Conservation (phyloP, 1,284 basidiomycete genomes). For the Puccinia horiana region DNA sequence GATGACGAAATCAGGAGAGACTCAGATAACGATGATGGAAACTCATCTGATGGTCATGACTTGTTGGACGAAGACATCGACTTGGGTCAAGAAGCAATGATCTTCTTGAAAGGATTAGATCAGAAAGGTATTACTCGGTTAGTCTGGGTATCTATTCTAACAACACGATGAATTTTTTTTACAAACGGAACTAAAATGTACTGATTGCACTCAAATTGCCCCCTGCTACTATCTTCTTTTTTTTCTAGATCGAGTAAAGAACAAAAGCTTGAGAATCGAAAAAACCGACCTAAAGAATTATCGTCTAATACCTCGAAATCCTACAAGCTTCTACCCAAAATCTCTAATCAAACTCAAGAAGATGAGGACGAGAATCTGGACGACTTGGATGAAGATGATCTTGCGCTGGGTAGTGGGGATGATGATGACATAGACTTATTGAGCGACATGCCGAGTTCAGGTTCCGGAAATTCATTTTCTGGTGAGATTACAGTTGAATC, state of each 20-base stretch:
- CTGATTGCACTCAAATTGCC: not conserved
- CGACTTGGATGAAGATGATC: constrained; percentile 46
- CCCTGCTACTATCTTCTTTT: not conserved
- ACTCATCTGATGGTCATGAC: not conserved
- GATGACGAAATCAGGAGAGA: not conserved
- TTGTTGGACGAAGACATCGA: constrained; percentile 34
- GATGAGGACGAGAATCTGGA: constrained; percentile 41
- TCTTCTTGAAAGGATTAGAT: constrained; percentile 44
- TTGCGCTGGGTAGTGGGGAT: constrained; percentile 30
- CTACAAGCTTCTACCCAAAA: constrained; percentile 42
- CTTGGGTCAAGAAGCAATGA: constrained; percentile 7
- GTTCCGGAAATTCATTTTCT: constrained; percentile 8
- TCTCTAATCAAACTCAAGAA: constrained; percentile 4
- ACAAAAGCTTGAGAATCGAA: constrained; percentile 41
- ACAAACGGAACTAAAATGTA: no score
- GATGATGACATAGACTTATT: constrained; percentile 46
- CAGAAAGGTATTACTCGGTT: constrained; percentile 47
- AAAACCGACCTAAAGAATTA: constrained; percentile 34
- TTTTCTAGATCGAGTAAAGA: constrained; percentile 25
- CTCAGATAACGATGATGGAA: not conserved
- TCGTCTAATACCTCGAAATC: constrained; percentile 16
- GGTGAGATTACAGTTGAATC: not conserved
- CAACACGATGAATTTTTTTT: no score
- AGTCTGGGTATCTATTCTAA: not conserved
- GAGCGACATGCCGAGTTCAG: constrained; percentile 47